Percentiles rank a stretch among this genome's conserved stretches.
Conservation (phyloP, 169 alveolate species). For the Plasmodium reichenowi region DNA sequence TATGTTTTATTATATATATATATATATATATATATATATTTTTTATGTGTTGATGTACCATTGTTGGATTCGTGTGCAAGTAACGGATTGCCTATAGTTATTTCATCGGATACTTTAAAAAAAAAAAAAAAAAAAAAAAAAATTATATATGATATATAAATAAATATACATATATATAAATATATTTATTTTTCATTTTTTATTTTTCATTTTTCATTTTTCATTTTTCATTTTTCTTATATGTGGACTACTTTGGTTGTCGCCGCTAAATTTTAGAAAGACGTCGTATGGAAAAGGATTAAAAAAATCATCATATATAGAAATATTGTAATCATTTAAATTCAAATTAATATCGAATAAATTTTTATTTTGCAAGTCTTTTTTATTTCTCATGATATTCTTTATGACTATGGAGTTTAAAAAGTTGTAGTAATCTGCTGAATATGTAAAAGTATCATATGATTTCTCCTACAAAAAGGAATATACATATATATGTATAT, state of each 20-base stretch:
- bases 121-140: not conserved
- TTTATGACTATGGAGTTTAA: conserved; percentile 41
- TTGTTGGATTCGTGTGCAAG: conserved; percentile 13
- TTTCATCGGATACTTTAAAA: conserved; percentile 22
- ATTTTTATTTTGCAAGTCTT: conserved; percentile 31
- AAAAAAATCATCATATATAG: conserved; percentile 47
- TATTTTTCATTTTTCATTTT: not conserved
- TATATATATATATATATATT: not conserved
- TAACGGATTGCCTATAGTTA: conserved; percentile 35
- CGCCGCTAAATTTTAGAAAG: conserved; percentile 18
- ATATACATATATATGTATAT: conserved; percentile 1
- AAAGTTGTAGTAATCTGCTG: conserved; percentile 30
- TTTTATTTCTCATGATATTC: conserved; percentile 68
- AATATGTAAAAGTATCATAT: conserved; percentile 19
- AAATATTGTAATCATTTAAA: conserved; percentile 18
- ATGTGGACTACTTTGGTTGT: conserved; percentile 21
- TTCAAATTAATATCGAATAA: conserved; percentile 22
- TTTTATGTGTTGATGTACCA: not conserved
- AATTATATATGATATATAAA: not conserved
- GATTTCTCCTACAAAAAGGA: conserved; percentile 35
- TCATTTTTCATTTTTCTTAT: not conserved
- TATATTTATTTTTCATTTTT: too few relatives aligned
- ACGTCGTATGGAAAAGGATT: conserved; percentile 53
- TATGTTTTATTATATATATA: too few relatives aligned
- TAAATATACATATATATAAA: not conserved